Percentiles rank a stretch among this genome's conserved stretches.
These are phyloP conservation scores for Schizosaccharomyces japonicus DNA, from an alignment of 805 yeast genomes.

Conservation along the genomic window DNA sequence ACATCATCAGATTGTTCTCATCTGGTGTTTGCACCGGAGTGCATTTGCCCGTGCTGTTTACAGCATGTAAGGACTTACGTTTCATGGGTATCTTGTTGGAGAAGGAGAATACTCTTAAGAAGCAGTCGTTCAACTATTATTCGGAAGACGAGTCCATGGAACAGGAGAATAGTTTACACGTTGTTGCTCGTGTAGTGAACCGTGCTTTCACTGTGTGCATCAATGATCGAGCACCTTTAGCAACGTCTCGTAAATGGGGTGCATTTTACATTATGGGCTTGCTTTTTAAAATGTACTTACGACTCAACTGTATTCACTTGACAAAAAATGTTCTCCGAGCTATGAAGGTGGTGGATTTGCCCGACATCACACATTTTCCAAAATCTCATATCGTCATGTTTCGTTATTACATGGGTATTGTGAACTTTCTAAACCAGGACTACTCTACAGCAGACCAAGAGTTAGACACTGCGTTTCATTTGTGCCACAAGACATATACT, in stretches of 20 bases:
- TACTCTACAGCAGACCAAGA: slow-evolving; percentile 16
- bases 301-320: slow-evolving; percentile 40
- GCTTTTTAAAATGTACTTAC: slow-evolving; percentile 44
- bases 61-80: background rate
- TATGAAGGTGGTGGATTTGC: slow-evolving; percentile 33
- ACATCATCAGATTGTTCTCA: background rate
- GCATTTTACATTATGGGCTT: slow-evolving; percentile 49
- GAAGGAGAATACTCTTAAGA: background rate
- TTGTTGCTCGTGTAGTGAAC: slow-evolving; percentile 41
- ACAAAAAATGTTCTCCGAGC: slow-evolving; percentile 57
- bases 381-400: slow-evolving; percentile 34
- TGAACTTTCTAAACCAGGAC: slow-evolving; percentile 42
- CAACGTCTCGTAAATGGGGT: slow-evolving; percentile 31
- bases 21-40: background rate
- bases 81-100: background rate
- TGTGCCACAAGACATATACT: slow-evolving; percentile 14
- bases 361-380: slow-evolving; percentile 23
- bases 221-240: slow-evolving; percentile 40
- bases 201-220: slow-evolving; percentile 52
- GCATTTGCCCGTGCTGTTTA: background rate
- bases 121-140: background rate
- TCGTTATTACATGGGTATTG: slow-evolving; percentile 43
- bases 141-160: background rate
- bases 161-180: slow-evolving; percentile 20
- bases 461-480: slow-evolving; percentile 26